Conservation (phyloP, 202 grass and related monocot species). For the Digitaria exilis region DNA sequence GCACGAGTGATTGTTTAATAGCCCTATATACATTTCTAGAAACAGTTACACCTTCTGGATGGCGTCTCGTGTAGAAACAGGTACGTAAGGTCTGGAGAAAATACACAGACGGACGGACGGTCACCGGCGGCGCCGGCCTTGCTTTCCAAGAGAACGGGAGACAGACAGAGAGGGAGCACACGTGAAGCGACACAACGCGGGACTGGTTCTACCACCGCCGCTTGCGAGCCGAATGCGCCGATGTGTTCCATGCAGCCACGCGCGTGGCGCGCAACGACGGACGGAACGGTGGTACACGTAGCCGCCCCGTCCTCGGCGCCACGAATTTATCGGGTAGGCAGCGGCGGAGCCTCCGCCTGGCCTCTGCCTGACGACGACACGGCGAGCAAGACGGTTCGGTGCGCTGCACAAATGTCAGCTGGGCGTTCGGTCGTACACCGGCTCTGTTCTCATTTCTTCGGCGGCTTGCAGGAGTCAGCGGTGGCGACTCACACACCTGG, state of each 20-base stretch:
- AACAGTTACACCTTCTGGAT: too few species aligned
- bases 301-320: not conserved
- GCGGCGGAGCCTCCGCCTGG: not conserved
- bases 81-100: too few species aligned
- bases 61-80: too few species aligned
- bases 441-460: not conserved
- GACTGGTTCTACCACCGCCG: not conserved
- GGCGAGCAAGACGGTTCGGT: not conserved
- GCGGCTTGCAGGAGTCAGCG: not conserved
- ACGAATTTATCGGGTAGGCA: conserved; percentile 5
- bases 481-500: not conserved
- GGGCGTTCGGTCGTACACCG: not conserved
- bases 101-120: not conserved
- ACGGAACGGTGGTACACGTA: conserved; percentile 24
- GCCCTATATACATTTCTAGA: not conserved
- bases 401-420: conserved; percentile 4
- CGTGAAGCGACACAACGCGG: not conserved
- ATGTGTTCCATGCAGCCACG: conserved; percentile 9
- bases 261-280: conserved; percentile 1
- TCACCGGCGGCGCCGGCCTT: not conserved
- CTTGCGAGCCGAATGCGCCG: not conserved
- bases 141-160: not conserved
- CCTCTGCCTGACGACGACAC: not conserved
- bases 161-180: too few species aligned
- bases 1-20: too few species aligned